Evolutionary conservation across 768 basidiomycete species (phyloP), one percentile per base, ranked within the genome.

Genomic region (Pilatotrama ljubarskyi): DNA sequence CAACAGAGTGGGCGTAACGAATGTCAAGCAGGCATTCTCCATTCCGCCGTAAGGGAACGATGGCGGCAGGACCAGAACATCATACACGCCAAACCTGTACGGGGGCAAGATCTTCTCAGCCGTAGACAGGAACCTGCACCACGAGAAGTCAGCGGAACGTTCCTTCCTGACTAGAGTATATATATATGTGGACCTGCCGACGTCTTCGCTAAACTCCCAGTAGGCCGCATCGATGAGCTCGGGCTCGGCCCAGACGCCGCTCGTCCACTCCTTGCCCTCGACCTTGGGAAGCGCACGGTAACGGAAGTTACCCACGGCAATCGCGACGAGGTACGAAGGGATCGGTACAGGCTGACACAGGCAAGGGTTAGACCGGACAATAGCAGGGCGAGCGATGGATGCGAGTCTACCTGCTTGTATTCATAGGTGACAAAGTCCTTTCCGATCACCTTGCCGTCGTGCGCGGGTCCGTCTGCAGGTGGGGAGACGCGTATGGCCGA

Each of bases 11-110:
- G 94, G 94, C 0, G 93, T 95, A 40, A 94, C 76, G 76, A 95
- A 96, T 0, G 91, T 86, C 62, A 95, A 71, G 68, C 93, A 95
- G 0, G 91, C 85, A 68, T 95, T 95, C 83, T 96, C 93, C 91
- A 91, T 89, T 61, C 92, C 93, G 51, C 93, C 95, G 70, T 90
- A 96, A 0, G 95, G 95, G 81, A 97, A 98, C 0, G 90, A 88
- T 13, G 92, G 88, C 0, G 95, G 95, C 3, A 98, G 78, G 22
- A 98, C 86, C 18, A 98, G 80, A 1, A 96, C 71, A 70, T 98
- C 95, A 68, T 95, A 97, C 0, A 94, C 88, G 2, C 90, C 88
- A 67, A 95, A 98, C 51, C 77, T 78, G 70, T 98, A 98, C 0
- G 86, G 79, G 0, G 82, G 82, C 1, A 91, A 81, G 38, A 94